These are phyloP conservation scores for Carallia brachiata DNA, from an alignment of 345 rosid species.

Conservation along the genomic window DNA sequence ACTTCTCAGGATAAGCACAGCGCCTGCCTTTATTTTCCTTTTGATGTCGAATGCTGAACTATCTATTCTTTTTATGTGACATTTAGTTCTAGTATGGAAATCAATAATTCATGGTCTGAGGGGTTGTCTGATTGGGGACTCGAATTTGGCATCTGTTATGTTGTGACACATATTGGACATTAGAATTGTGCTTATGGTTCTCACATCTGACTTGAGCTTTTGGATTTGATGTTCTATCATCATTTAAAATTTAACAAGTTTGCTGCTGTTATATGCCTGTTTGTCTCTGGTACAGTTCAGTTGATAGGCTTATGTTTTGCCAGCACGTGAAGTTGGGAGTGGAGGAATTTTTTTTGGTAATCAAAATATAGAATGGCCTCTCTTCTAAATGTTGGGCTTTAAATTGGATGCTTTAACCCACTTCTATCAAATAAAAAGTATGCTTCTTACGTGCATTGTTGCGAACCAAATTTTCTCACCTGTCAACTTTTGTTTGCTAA, in stretches of 20 bases:
- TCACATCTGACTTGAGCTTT: background rate
- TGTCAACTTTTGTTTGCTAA: constrained; percentile 20
- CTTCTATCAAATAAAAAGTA: background rate
- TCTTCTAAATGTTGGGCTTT: background rate
- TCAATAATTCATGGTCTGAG: background rate
- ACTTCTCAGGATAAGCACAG: background rate
- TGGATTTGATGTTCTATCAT: background rate
- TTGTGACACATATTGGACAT: background rate
- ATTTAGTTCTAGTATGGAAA: background rate
- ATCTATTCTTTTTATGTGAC: background rate
- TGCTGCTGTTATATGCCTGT: background rate
- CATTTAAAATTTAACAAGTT: background rate
- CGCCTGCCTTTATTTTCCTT: background rate
- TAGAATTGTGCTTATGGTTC: background rate
- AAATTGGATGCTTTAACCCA: background rate
- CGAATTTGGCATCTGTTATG: background rate
- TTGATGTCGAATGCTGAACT: background rate
- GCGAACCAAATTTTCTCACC: background rate
- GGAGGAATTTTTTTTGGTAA: background rate
- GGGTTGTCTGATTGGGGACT: background rate
- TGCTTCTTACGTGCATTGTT: background rate
- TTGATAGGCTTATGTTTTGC: background rate
- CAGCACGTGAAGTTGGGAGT: background rate
- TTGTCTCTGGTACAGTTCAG: background rate
- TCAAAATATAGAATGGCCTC: background rate